Base-by-base conservation (phyloP, 2,329 filamentous ascomycete species). In the Epichloe typhina region DNA sequence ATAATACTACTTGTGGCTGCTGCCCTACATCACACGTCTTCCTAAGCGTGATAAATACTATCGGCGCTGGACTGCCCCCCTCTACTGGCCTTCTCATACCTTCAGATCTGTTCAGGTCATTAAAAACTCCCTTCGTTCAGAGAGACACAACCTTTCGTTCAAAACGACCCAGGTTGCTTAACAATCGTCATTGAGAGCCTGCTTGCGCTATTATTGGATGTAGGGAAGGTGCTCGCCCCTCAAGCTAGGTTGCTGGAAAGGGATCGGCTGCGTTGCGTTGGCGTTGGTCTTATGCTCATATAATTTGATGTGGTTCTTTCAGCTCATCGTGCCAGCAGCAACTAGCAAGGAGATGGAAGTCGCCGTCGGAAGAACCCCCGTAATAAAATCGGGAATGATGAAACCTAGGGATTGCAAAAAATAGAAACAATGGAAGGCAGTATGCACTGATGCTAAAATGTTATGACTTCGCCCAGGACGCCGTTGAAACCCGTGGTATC, bases 401-500 rank as follows among this genome's bases (percentile, higher is more conserved):
- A 49, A 33, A 37, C 41, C 9, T 36, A 49, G 38, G 48, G n/a
- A 42, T 23, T 44, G 38, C 31, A 40, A 38, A 47, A 48, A 42
- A 21, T 38, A 47, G 31, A 50, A 50, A 53, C 46, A 49, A 42
- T 52, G 47, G 19, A 44, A 50, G 38, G 23, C 50, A 52, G 35
- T 33, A 51, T 46, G 47, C 26, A 37, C 38, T 47, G 35, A 53
- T 51, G 40, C 50, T 50, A 38, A 52, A 54, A 51, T 56, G 54
- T 49, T 21, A 55, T 49, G 49, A 43, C 56, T 58, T 61, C 59
- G 59, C 62, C 47, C 49, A 50, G 55, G 51, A 56, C 57, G 54
- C 57, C 57, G 37, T 57, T 42, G 58, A 60, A 64, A 63, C 65
- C 66, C 61, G 59, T 70, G 68, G 68, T 71, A 71, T 71, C 68